Evolutionary conservation across 768 basidiomycete genomes (phyloP).

Genomic region (Pulveroboletus sp.): DNA sequence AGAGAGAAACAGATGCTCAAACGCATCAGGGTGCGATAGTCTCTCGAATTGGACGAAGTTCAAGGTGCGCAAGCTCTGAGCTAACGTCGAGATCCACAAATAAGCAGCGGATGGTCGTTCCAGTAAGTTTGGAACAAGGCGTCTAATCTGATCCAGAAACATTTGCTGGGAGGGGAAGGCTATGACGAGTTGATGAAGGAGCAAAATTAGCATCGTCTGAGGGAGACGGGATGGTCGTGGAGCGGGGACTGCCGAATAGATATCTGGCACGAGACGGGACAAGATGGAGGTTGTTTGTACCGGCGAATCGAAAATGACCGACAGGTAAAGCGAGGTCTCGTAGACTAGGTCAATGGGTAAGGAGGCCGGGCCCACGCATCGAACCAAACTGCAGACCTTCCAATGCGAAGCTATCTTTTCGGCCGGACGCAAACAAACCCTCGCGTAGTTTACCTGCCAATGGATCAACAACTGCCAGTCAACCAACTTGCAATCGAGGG

Average conservation of each 20-base stretch:
- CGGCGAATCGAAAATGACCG: conserved; percentile 59
- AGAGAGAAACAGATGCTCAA: conserved; percentile 20
- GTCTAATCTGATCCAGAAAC: conserved; percentile 34
- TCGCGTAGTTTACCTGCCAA: conserved; percentile 70
- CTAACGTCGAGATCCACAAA: conserved; percentile 53
- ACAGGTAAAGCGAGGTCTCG: conserved; percentile 68
- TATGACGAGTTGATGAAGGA: conserved; percentile 56
- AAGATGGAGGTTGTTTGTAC: conserved; percentile 62
- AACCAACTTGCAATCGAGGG: neutral
- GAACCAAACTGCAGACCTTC: conserved; percentile 50
- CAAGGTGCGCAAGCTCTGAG: conserved; percentile 48
- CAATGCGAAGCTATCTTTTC: conserved; percentile 59
- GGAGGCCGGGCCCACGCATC: neutral
- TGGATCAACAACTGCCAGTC: neutral
- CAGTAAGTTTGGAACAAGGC: conserved; percentile 33
- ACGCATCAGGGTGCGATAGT: conserved; percentile 36
- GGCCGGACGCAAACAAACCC: conserved; percentile 59
- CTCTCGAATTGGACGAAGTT: conserved; percentile 55
- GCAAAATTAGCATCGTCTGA: conserved; percentile 46
- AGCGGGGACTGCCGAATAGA: conserved; percentile 34
- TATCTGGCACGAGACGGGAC: conserved; percentile 52
- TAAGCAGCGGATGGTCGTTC: conserved; percentile 34
- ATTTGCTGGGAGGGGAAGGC: conserved; percentile 64
- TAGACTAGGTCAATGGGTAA: conserved; percentile 46
- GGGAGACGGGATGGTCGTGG: conserved; percentile 23